Base-by-base conservation (phyloP, 2,329 filamentous ascomycete genomes). In the Thelonectria rubi region DNA sequence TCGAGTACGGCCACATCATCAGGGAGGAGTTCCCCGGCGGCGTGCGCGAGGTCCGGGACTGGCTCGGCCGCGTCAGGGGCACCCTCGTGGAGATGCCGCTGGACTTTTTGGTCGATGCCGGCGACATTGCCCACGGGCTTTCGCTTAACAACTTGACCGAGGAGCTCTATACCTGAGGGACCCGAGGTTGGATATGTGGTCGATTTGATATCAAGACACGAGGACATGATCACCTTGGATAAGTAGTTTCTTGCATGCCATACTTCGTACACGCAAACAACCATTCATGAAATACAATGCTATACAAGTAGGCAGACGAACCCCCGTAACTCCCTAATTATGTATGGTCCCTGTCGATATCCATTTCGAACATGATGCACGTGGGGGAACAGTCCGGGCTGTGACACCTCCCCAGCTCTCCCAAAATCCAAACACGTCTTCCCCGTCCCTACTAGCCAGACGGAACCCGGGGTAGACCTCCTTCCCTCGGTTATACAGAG, bases 71-170 rank as follows among this genome's bases (percentile, higher is more conserved):
- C 55, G 81, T 94, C 40, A 84, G 87, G 62, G 91, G 91, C 2
- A 91, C 85, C 9, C 77, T 93, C 47, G 90, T 97, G 8, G 92
- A 97, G 81, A 97, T 97, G 94, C 93, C 93, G 26, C 81, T 97
- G 69, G 82, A 92, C 67, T 97, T 97, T 80, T 80, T 97, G 75
- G 89, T 90, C 70, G 91, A 93, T 34, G 85, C 87, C 9, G 86
- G 92, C 71, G 93, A 97, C 75, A 89, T 97, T 75, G 94, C 94
- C 4, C 87, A 93, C 69, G 93, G 93, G 0, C 70, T 97, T 71
- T 83, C 85, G 20, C 78, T 93, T 65, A 93, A 94, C 78, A 82
- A 84, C 24, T 76, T 93, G 69, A 93, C 91, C 1, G 86, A 91
- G 71, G 87, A 88, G 71, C 77, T 93, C 39, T 93, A 93, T 76